Base-by-base conservation (phyloP, 2,329 filamentous ascomycete genomes). In the Coleophoma cylindrospora region DNA sequence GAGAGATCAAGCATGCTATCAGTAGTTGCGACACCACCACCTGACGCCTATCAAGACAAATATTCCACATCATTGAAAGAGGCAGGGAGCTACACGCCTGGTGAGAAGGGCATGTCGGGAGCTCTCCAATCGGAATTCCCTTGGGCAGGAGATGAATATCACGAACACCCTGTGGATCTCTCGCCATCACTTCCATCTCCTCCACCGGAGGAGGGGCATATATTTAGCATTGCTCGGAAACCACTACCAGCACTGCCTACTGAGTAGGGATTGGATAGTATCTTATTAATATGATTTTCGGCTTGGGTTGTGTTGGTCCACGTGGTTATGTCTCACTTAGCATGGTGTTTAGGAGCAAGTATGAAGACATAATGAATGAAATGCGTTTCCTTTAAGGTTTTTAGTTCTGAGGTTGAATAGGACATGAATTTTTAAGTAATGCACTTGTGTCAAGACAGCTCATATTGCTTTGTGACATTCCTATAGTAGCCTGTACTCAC, bases 211-310 rank as follows among this genome's bases (percentile, higher is more conserved):
- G 43, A 47, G n/a, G 41, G 47, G 33, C 44, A 36, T 8, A 12
- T 40, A 32, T 50, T 51, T 32, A 46, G 36, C 15, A 54, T 52
- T 40, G 47, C 49, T 19, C 43, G 51, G 19, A 59, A 59, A 34
- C 55, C 57, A 13, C 40, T 59, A 13, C 57, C 57, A 43, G 50
- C 55, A 15, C 44, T 59, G 15, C 57, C 57, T 36, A 32, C 21
- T 13, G 36, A 50, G 27, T 43, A 38, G 22, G 19, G 38, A 8
- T 33, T 41, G 12, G 37, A 12, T n/a, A 22, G 3, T 47, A n/a
- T 15, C 14, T 15, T 48, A 9, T 41, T 12, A n/a, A n/a, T 38
- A 8, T 17, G 36, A n/a, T 17, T 14, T 38, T 14, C 3, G 36
- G 22, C n/a, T n/a, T 34, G 32, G 32, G 36, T 40, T 34, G 21